phyloP scores from a whole-genome alignment of 139 green algal species.

The Astrephomene gubernaculifera region DNA sequence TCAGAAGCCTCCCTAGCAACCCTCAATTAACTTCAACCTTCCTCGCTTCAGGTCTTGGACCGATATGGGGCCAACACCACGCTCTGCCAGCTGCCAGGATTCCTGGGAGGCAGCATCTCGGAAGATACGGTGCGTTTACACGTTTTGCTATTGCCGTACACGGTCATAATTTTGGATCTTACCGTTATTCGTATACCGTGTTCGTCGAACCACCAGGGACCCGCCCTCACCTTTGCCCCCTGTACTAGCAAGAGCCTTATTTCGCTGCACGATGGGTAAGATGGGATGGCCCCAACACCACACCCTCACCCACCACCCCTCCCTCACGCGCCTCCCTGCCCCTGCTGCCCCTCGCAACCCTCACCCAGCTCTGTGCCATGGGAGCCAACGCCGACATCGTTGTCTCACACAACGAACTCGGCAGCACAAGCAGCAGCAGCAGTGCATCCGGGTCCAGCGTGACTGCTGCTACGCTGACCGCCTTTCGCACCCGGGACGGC shows the following conservation, averaged over 20 bases:
- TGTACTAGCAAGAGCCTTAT: background rate
- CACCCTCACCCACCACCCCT: no score
- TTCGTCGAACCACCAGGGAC: no score
- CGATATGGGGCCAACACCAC: background rate
- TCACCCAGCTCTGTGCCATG: slow-evolving; percentile 23
- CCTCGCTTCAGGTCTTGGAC: slow-evolving; percentile 7
- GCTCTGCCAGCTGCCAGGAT: slow-evolving; percentile 12
- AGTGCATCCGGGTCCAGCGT: background rate
- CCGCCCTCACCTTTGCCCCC: background rate
- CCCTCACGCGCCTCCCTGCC: background rate
- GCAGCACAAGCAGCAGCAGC: background rate
- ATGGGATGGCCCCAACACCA: no score
- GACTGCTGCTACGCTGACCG: background rate
- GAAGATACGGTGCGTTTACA: background rate
- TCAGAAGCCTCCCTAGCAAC: no score
- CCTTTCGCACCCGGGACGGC: slow-evolving; percentile 25
- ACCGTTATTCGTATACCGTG: no score
- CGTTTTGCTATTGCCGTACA: background rate
- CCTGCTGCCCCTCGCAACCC: background rate
- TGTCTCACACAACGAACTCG: background rate
- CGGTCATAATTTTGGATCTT: no score
- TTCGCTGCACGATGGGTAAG: background rate
- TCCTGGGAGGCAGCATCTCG: slow-evolving; percentile 1
- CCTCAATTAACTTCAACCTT: no score
- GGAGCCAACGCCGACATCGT: background rate